A percentile compares a stretch with the other conserved stretches of the same genome.
These are phyloP conservation scores for Podila epigama DNA, from an alignment of 192 early-diverging fungal genomes.

Conservation along the genomic window DNA sequence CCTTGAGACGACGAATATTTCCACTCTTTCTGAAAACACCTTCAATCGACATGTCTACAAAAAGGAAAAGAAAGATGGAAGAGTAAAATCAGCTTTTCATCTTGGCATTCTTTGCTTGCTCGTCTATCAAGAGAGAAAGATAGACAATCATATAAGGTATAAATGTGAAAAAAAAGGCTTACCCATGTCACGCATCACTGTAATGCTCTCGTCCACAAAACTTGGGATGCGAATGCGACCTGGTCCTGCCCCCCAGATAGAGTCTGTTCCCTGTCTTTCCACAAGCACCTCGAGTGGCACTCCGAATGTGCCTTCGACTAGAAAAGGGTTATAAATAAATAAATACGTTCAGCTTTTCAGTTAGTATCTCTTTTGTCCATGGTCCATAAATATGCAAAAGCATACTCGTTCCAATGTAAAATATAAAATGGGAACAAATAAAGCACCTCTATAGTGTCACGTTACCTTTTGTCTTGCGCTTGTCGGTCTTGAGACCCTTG, in stretches of 20 bases:
- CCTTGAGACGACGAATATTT: conserved; percentile 90
- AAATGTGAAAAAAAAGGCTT: too few species aligned
- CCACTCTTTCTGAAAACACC: conserved; percentile 99
- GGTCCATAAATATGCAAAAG: too few species aligned
- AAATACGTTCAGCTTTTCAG: too few species aligned
- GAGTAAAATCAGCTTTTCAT: not conserved
- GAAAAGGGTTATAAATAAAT: not conserved
- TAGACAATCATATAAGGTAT: too few species aligned
- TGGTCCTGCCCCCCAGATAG: conserved; percentile 70
- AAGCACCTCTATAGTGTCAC: too few species aligned
- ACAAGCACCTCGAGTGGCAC: conserved; percentile 86
- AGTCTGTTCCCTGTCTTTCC: conserved; percentile 83
- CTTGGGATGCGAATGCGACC: conserved; percentile 81
- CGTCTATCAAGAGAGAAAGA: too few species aligned
- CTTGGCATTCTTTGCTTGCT: too few species aligned
- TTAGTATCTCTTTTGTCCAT: not conserved
- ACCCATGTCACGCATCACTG: conserved; percentile 78
- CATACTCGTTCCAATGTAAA: too few species aligned
- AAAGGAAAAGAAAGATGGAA: not conserved
- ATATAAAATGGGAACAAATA: too few species aligned
- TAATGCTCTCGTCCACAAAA: conserved; percentile 85
- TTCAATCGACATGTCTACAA: conserved; percentile 75
- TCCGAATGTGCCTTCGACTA: conserved; percentile 85
- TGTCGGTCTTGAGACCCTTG: conserved; percentile 67
- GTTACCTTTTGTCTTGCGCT: conserved; percentile 53